These are phyloP conservation scores for Saturnispora dispora DNA, from an alignment of 805 yeast species.

Conservation along the genomic window DNA sequence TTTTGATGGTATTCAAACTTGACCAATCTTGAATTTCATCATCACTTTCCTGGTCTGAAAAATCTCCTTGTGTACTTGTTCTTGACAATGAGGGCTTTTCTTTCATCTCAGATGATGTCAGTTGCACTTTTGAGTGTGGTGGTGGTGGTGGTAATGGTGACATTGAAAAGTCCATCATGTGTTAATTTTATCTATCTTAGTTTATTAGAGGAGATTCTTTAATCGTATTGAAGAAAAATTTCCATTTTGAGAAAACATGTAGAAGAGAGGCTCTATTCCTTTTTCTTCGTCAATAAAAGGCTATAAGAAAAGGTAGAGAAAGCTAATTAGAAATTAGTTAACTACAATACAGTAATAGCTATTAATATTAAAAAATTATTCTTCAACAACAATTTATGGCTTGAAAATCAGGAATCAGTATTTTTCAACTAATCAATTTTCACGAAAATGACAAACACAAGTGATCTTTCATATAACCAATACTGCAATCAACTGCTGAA, in stretches of 20 bases:
- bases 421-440: neutral
- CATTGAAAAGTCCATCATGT: neutral
- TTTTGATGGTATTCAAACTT: conserved; percentile 38
- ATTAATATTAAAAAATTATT: too few species aligned
- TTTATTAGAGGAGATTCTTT: neutral
- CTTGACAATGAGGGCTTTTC: neutral
- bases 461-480: conserved; percentile 23
- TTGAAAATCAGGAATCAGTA: neutral
- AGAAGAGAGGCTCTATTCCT: neutral
- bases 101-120: neutral
- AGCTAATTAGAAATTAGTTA: neutral
- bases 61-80: conserved; percentile 5
- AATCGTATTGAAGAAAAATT: neutral
- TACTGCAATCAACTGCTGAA: conserved; percentile 25
- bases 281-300: neutral
- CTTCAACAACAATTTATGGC: neutral
- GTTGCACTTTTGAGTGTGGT: neutral
- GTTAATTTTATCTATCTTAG: neutral
- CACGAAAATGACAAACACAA: conserved; percentile 10
- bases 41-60: conserved; percentile 21
- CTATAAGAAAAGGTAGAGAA: neutral
- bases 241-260: neutral
- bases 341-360: neutral
- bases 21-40: conserved; percentile 50
- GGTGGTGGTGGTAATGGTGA: neutral